Base-by-base conservation (phyloP, 2,329 filamentous ascomycete species). In the Pseudocercospora fijiensis region DNA sequence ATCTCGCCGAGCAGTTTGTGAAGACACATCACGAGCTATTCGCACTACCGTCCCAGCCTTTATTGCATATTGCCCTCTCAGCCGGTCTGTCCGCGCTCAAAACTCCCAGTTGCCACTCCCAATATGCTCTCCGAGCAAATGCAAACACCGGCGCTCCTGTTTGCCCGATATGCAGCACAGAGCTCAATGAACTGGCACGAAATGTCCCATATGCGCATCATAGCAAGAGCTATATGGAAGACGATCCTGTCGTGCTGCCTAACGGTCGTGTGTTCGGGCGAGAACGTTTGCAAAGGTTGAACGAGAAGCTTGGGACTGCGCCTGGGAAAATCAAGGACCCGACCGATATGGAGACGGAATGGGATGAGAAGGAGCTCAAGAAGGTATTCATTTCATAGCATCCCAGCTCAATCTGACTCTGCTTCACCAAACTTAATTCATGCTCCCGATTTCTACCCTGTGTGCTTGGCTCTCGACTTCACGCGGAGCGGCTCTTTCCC, bases 131-230 rank as follows among this genome's bases (percentile, higher is more conserved):
- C 0, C 67, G 84, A 80, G 88, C 77, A 0, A 77, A 89, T 10
- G 83, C 84, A 9, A 84, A 89, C 0, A 87, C 87, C 1, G 89
- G 78, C 10, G 78, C 90, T 7, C 89, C 87, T 56, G 87, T 98
- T 47, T 99, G 95, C 72, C 95, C 95, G 2, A 98, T 99, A 74
- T 99, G 95, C 81, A 95, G 90, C 55, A 95, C 90, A 0, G 95
- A 99, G 78, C 85, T 99, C 61, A 98, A 98, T 76, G 90, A 93
- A 72, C 85, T 99, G 33, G 94, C 95, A 1, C 84, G 89, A 58
- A 88, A 89, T 71, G 90, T 99, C 51, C 95, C 95, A 0, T 98
- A 98, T 72, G 95, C 95, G 2, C 90, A 96, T 73, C 95, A 99
- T 76, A 93, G 90, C 28, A 96, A 96, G 82, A 96, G 92, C 75